These are phyloP conservation scores for Priceomyces haplophilus DNA, from an alignment of 805 yeast genomes.

Conservation along the genomic window DNA sequence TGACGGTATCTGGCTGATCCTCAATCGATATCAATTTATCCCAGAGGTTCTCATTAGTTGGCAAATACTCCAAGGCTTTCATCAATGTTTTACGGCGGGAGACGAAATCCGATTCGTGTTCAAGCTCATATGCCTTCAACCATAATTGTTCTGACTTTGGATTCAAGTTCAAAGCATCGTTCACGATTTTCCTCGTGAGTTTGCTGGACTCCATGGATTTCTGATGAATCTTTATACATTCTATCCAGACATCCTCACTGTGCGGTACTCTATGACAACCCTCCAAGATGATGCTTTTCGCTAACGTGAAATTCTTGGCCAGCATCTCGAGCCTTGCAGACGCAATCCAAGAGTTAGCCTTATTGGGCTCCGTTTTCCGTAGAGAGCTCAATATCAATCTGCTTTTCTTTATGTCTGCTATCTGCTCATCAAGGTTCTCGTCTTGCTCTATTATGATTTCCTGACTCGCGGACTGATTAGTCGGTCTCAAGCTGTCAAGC, in stretches of 20 bases:
- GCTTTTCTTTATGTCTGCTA: constrained; percentile 59
- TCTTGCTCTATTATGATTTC: constrained; percentile 25
- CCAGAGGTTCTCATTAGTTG: constrained; percentile 67
- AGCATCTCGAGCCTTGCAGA: constrained; percentile 75
- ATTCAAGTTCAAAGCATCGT: constrained; percentile 61
- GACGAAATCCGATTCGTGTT: constrained; percentile 43
- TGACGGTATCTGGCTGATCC: constrained; percentile 44
- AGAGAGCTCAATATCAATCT: constrained; percentile 63
- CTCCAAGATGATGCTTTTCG: constrained; percentile 60
- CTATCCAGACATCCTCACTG: constrained; percentile 79
- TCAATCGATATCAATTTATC: constrained; percentile 59
- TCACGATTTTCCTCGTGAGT: constrained; percentile 55
- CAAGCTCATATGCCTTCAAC: constrained; percentile 68
- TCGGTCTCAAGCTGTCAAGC: constrained; percentile 38
- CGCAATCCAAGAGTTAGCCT: constrained; percentile 82
- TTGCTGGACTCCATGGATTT: constrained; percentile 37
- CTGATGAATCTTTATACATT: constrained; percentile 61
- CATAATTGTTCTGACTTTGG: constrained; percentile 63
- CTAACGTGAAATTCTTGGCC: constrained; percentile 52
- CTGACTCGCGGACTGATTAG: constrained; percentile 14
- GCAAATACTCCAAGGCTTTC: constrained; percentile 68
- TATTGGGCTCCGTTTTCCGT: constrained; percentile 67
- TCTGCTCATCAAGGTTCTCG: constrained; percentile 19
- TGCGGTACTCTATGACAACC: constrained; percentile 71
- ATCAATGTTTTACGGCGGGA: constrained; percentile 59